Conservation (phyloP, 352 stramenopile species). For the Globisporangium nunn region DNA sequence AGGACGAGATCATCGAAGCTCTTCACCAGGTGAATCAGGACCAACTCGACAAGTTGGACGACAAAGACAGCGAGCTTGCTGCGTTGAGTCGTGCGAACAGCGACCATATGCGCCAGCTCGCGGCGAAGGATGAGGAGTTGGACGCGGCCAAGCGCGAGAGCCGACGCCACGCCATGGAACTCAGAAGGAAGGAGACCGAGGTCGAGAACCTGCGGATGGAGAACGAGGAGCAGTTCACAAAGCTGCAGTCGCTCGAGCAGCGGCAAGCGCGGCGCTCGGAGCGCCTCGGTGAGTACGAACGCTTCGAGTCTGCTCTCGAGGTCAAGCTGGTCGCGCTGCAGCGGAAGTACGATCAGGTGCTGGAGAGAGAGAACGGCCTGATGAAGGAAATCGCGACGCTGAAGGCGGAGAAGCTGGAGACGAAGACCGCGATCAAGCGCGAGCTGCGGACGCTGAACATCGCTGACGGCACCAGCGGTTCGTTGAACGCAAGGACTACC, state of each 20-base stretch:
- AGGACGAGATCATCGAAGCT: constrained; percentile 6
- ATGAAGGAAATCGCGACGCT: constrained; percentile 27
- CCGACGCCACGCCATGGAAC: constrained; percentile 11
- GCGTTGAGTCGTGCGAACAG: constrained; percentile 16
- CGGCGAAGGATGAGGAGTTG: constrained; percentile 22
- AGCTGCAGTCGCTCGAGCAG: constrained; percentile 23
- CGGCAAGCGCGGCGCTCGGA: constrained; percentile 9
- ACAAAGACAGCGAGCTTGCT: constrained; percentile 24
- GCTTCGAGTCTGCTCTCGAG: constrained; percentile 10
- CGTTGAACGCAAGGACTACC: not conserved
- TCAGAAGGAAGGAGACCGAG: constrained; percentile 15
- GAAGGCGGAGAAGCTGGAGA: constrained; percentile 26
- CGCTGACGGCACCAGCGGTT: constrained; percentile 14
- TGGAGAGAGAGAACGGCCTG: constrained; percentile 26
- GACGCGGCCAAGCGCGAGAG: constrained; percentile 16
- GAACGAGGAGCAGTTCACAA: constrained; percentile 19
- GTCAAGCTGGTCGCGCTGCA: constrained; percentile 18
- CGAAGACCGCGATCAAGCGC: constrained; percentile 25
- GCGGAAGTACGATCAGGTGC: constrained; percentile 21
- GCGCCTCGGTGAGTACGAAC: constrained; percentile 12
- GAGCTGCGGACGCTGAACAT: constrained; percentile 42
- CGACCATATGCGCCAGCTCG: constrained; percentile 16
- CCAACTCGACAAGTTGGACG: constrained; percentile 21
- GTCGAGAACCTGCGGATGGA: constrained; percentile 18
- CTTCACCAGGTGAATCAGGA: constrained; percentile 13